Conservation (phyloP, 352 stramenopile genomes). For the Ophiocytium majus region DNA sequence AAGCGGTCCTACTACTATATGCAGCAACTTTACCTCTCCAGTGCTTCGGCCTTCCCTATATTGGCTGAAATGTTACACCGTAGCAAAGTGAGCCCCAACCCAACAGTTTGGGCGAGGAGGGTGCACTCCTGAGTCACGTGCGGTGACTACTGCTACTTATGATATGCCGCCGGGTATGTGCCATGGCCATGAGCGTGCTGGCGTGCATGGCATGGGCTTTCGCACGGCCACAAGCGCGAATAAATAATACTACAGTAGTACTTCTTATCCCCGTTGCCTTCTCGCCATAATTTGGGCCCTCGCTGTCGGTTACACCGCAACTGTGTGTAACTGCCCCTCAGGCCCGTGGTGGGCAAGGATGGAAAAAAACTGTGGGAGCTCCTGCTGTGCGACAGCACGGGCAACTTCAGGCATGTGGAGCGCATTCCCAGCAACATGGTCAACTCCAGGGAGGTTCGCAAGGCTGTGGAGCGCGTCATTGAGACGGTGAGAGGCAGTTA, state of each 20-base stretch:
- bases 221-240: background rate
- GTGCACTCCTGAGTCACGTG: no score
- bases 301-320: no score
- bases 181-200: background rate
- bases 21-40: no score
- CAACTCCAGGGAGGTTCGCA: constrained; percentile 71
- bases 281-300: no score
- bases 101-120: no score
- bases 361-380: constrained; percentile 83
- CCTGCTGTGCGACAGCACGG: constrained; percentile 70
- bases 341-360: constrained; percentile 68
- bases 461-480: constrained; percentile 71
- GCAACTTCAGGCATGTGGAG: constrained; percentile 62
- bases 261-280: background rate
- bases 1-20: no score
- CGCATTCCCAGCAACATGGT: constrained; percentile 64
- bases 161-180: background rate
- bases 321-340: no score
- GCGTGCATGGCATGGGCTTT: background rate
- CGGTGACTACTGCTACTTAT: background rate
- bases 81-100: no score
- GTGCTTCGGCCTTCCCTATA: no score
- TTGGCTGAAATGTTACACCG: no score
- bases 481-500: constrained; percentile 54
- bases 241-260: background rate